Evolutionary conservation across 2,329 filamentous ascomycete genomes (phyloP), one percentile per base, ranked within the genome.

Genomic region (Colletotrichum orchidophilum): DNA sequence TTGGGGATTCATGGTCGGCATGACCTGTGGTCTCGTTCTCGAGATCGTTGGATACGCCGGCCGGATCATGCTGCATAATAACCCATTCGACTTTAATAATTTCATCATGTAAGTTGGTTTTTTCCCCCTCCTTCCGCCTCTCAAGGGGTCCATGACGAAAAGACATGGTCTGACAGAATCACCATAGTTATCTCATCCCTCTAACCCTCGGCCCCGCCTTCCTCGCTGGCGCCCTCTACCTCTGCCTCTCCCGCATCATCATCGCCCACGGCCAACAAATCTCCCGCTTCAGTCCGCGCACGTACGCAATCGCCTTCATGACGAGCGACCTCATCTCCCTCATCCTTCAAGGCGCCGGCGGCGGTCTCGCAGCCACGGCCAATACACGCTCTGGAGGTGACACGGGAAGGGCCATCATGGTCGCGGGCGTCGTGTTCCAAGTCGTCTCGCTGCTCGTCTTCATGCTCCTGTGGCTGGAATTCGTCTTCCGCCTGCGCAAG

Each of bases 11-110:
- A 46, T n/a, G 39, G 18, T 46, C 1, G 39, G 39, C 18, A 46
- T 46, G 39, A 2, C n/a, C 39, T 46, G 39, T 39, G 58, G 58
- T 27, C 58, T 61, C 26, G 26, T 61, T 5, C 58, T 85, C 61
- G 90, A 91, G 76, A 85, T 91, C 21, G 76, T 91, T n/a, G 91
- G 91, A 7, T 93, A 93, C 67, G 80, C 81, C 0, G 91, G 88
- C 0, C 84, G 91, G 7, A 81, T 92, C 29, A 78, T 89, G 65
- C 79, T 90, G 67, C 83, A 87, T 64, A 75, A 84, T n/a, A 88
- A 92, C 67, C 88, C 89, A 0, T 92, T 89, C 75, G 81, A 75
- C 21, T 86, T 91, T 76, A 75, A 77, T 1, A 88, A 86, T 0
- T 93, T 93, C 75, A 61, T 46, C 39, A 46, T 46, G 39, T 46